Percentiles rank a stretch among this genome's conserved stretches.
Evolutionary conservation across 768 basidiomycete genomes (phyloP).

Genomic region (Bullera alba): DNA sequence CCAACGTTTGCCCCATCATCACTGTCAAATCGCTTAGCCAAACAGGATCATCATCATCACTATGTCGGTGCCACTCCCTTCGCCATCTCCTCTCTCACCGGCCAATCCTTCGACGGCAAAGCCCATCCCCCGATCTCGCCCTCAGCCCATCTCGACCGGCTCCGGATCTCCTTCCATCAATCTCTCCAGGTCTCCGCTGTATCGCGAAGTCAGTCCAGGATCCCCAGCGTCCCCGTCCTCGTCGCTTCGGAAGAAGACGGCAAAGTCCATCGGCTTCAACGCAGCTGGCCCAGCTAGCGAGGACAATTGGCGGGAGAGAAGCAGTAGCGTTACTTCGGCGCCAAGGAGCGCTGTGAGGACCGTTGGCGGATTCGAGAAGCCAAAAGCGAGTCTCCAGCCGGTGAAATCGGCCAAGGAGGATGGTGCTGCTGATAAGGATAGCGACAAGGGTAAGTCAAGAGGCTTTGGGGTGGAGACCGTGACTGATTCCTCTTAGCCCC

Average conservation of each 20-base stretch:
- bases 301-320: conserved; percentile 22
- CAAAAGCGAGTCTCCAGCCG: background rate
- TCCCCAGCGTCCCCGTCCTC: background rate
- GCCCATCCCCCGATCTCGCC: conserved; percentile 12
- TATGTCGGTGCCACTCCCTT: conserved; percentile 26
- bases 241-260: background rate
- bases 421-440: conserved; percentile 4
- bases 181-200: background rate
- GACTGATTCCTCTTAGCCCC: too few species aligned
- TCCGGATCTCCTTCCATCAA: background rate
- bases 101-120: conserved; percentile 4
- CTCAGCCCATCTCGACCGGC: conserved; percentile 8
- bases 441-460: conserved; percentile 15
- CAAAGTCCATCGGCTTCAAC: conserved; percentile 4
- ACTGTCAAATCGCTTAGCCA: too few species aligned
- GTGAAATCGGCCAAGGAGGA: conserved; percentile 5
- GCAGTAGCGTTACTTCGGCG: too few species aligned
- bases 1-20: too few species aligned
- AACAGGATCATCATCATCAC: background rate
- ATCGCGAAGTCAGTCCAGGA: background rate
- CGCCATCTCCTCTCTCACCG: conserved; percentile 13
- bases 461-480: conserved; percentile 4
- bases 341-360: conserved; percentile 5
- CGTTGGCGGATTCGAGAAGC: conserved; percentile 27
- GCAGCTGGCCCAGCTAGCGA: conserved; percentile 5